Evolutionary conservation across 2,329 filamentous ascomycete genomes (phyloP).

Genomic region (Aspergillus texensis): DNA sequence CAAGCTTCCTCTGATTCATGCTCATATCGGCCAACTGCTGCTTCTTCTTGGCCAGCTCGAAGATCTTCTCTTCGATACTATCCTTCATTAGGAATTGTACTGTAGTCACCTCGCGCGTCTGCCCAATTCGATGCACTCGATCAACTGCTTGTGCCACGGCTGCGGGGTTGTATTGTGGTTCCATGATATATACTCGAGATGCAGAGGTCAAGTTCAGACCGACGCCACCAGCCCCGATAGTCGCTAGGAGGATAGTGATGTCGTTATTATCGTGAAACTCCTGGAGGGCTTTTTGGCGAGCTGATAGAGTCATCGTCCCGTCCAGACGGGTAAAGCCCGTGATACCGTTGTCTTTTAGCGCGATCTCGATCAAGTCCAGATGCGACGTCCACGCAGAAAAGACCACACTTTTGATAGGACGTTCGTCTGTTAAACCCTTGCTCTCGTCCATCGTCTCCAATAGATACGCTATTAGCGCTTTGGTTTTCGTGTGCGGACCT

Average conservation of each 20-base stretch:
- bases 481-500: slow-evolving; percentile 91
- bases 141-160: slow-evolving; percentile 94
- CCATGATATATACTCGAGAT: slow-evolving; percentile 93
- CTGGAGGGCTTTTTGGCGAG: slow-evolving; percentile 75
- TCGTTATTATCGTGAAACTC: slow-evolving; percentile 71
- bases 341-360: slow-evolving; percentile 61
- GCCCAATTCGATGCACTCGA: slow-evolving; percentile 86
- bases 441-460: slow-evolving; percentile 64
- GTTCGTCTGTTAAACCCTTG: slow-evolving; percentile 57
- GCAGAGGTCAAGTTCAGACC: slow-evolving; percentile 88
- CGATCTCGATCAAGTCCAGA: slow-evolving; percentile 86
- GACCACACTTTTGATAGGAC: slow-evolving; percentile 87
- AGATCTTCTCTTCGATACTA: slow-evolving; percentile 94
- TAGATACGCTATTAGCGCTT: slow-evolving; percentile 76
- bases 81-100: slow-evolving; percentile 85
- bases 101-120: slow-evolving; percentile 85
- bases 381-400: slow-evolving; percentile 97
- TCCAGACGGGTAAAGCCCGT: slow-evolving; percentile 77
- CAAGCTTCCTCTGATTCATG: slow-evolving; percentile 68
- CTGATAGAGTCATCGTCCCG: slow-evolving; percentile 78
- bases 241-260: slow-evolving; percentile 83
- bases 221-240: slow-evolving; percentile 87
- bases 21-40: slow-evolving; percentile 85
- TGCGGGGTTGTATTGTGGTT: slow-evolving; percentile 95
- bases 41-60: slow-evolving; percentile 88